These are phyloP conservation scores for Sedum album DNA, from an alignment of 164 flowering plant genomes.

Conservation along the genomic window DNA sequence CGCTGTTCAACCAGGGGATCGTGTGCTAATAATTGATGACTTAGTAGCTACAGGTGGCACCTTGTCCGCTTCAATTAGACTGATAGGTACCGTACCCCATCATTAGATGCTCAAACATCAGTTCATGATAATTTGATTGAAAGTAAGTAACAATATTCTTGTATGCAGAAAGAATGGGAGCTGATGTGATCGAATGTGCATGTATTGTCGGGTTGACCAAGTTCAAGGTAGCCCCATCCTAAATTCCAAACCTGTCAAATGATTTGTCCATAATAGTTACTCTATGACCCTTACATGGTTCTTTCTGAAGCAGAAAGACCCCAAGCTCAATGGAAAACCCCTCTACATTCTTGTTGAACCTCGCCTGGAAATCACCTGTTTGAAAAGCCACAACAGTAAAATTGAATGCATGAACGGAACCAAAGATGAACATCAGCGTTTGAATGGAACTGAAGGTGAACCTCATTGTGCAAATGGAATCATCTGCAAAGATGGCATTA, in stretches of 20 bases:
- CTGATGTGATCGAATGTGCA: conserved; percentile 89
- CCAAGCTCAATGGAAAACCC: conserved; percentile 58
- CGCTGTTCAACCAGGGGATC: conserved; percentile 74
- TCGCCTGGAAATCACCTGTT: conserved; percentile 24
- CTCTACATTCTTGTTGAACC: conserved; percentile 82
- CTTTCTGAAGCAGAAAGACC: conserved; percentile 36
- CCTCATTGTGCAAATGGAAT: not conserved
- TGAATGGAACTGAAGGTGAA: not conserved
- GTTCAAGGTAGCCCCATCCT: conserved; percentile 39
- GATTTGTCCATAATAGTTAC: not conserved
- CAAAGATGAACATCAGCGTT: not conserved
- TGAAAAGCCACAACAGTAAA: conserved; percentile 12
- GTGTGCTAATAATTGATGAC: conserved; percentile 78
- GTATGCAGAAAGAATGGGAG: conserved; percentile 65
- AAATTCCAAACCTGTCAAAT: not conserved
- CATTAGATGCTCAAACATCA: not conserved
- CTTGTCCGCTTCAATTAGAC: conserved; percentile 69
- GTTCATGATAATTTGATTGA: not conserved
- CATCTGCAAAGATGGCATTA: not conserved
- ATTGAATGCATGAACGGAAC: not conserved
- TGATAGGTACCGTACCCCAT: conserved; percentile 43
- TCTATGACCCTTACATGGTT: not conserved
- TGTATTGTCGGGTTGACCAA: conserved; percentile 83
- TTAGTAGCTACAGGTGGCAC: conserved; percentile 96
- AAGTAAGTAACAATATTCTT: conserved; percentile 5